A percentile compares a stretch with the other conserved stretches of the same genome.
phyloP scores from a whole-genome alignment of 179 eudicot genomes.

The Camellia oleifera region DNA sequence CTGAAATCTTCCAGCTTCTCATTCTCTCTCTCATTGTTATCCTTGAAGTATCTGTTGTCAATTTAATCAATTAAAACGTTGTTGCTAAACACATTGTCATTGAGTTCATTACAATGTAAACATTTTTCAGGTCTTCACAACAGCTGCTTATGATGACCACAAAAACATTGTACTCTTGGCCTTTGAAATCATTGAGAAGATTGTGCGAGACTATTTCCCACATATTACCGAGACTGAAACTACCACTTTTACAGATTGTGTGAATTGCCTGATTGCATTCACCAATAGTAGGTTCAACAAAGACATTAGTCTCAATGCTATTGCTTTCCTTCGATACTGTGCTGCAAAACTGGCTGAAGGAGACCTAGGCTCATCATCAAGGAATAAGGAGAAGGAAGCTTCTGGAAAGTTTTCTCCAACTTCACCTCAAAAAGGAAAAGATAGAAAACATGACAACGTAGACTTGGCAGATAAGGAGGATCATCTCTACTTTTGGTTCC shows the following conservation, averaged over 20 bases:
- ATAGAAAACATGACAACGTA: constrained; percentile 55
- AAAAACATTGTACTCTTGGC: constrained; percentile 91
- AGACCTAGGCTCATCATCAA: constrained; percentile 59
- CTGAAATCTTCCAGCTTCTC: background rate
- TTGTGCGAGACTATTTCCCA: constrained; percentile 93
- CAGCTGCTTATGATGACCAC: constrained; percentile 99
- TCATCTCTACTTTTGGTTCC: constrained; percentile 96
- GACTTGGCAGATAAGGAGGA: constrained; percentile 66
- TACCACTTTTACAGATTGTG: constrained; percentile 97
- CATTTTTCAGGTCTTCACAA: constrained; percentile 78
- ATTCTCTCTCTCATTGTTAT: background rate
- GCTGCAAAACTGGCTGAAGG: constrained; percentile 99
- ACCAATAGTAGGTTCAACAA: constrained; percentile 90
- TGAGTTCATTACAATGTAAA: background rate
- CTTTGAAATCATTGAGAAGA: constrained; percentile 93
- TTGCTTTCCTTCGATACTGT: constrained; percentile 91
- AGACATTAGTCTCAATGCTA: constrained; percentile 93
- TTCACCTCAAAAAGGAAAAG: constrained; percentile 50
- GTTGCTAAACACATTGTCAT: background rate
- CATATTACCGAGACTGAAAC: constrained; percentile 98
- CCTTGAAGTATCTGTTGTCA: background rate
- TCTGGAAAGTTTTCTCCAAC: constrained; percentile 55
- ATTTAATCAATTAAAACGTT: background rate
- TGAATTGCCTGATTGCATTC: constrained; percentile 93
- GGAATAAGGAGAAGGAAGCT: constrained; percentile 53